phyloP scores from a whole-genome alignment of 108 stramenopile genomes.

The Aurantiochytrium sp. region DNA sequence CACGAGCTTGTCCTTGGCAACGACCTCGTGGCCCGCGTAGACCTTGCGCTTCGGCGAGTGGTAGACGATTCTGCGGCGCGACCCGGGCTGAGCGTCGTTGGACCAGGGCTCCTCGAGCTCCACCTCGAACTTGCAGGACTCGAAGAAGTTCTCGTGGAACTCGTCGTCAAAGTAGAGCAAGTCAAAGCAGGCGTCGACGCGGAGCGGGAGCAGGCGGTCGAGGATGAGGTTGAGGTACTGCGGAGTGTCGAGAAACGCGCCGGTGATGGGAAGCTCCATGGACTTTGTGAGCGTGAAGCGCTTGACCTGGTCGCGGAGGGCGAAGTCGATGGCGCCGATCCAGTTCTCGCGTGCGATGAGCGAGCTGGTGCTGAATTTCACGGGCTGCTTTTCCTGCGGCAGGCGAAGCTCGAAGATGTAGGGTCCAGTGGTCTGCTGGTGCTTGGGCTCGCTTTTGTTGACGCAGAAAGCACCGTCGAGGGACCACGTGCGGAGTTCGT shows the following conservation, averaged over 20 bases:
- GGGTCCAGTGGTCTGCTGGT: background rate
- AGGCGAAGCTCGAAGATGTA: background rate
- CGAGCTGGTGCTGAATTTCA: background rate
- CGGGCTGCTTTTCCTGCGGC: background rate
- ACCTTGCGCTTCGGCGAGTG: background rate
- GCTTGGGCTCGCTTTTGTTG: background rate
- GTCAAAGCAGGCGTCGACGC: background rate
- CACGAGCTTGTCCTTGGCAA: background rate
- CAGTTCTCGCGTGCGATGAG: background rate
- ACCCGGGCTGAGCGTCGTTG: background rate
- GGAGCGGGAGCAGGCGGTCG: background rate
- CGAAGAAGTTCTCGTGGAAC: background rate
- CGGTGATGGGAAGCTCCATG: background rate
- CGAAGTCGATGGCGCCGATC: background rate
- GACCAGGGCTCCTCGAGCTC: constrained; percentile 3
- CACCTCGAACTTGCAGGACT: background rate
- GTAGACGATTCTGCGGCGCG: background rate
- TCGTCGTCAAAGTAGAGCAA: constrained; percentile 16
- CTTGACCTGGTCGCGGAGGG: constrained; percentile 7
- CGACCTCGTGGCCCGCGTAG: background rate
- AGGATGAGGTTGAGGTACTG: constrained; percentile 6
- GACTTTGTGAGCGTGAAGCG: background rate
- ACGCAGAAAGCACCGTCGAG: background rate
- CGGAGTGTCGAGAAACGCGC: background rate
- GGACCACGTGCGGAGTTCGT: background rate